phyloP scores from a whole-genome alignment of 2,329 filamentous ascomycete genomes.

The Davidsoniella virescens region DNA sequence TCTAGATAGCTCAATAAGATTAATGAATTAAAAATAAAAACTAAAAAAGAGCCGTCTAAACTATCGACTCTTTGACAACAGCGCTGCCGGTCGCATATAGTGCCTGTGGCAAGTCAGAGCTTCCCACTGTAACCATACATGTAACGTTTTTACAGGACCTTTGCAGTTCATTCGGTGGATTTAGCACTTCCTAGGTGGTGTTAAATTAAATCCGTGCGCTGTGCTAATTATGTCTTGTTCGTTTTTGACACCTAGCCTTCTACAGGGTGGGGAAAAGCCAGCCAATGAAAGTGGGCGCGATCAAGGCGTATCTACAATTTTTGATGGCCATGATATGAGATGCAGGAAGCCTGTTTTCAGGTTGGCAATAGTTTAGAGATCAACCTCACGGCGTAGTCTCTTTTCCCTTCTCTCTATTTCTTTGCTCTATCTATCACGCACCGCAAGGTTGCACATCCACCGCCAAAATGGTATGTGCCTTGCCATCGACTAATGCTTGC shows the following conservation, averaged over 20 bases:
- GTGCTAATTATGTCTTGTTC: background rate
- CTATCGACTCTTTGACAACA: no score
- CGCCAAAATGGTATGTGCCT: slow-evolving; percentile 9
- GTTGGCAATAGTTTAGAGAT: background rate
- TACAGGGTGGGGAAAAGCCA: background rate
- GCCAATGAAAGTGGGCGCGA: slow-evolving; percentile 1
- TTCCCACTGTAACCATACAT: no score
- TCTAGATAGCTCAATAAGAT: no score
- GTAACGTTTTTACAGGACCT: no score
- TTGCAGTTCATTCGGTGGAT: no score
- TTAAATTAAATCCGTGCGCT: no score
- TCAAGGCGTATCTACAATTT: background rate
- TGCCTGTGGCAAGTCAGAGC: no score
- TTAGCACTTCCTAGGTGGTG: no score
- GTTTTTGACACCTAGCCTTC: background rate
- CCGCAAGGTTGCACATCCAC: slow-evolving; percentile 3
- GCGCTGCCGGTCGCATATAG: no score
- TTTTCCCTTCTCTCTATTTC: background rate
- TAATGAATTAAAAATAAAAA: no score
- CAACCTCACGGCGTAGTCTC: background rate
- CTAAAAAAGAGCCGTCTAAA: no score
- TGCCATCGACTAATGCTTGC: background rate
- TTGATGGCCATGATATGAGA: background rate
- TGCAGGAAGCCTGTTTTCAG: background rate
- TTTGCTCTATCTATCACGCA: background rate